Evolutionary conservation across 2,329 filamentous ascomycete genomes (phyloP).

Genomic region (Fusarium circinatum): DNA sequence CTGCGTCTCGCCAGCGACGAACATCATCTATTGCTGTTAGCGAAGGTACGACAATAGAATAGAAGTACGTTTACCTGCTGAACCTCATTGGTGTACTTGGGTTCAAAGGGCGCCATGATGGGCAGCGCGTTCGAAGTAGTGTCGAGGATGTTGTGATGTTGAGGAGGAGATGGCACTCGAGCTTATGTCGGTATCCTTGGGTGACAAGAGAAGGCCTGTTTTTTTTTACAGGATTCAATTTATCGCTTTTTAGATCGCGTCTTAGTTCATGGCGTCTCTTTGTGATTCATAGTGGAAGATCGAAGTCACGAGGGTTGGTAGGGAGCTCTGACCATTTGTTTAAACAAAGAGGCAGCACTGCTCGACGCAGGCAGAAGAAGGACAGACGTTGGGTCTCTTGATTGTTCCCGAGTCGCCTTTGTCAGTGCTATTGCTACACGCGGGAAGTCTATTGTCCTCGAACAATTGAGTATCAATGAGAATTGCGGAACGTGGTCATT

Average conservation of each 20-base stretch:
- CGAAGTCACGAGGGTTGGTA: not conserved
- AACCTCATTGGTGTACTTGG: conserved; percentile 14
- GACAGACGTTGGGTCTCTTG: conserved; percentile 18
- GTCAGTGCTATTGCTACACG: not conserved
- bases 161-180: too few species aligned
- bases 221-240: rapidly evolving
- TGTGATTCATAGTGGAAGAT: not conserved
- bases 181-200: not conserved
- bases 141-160: not conserved
- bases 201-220: too few species aligned
- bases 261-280: not conserved
- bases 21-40: conserved; percentile 28
- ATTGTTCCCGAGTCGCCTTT: not conserved
- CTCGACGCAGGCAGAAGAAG: not conserved
- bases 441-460: not conserved
- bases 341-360: not conserved
- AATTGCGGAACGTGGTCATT: conserved; percentile 57
- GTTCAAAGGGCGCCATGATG: not conserved
- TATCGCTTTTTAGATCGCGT: not conserved
- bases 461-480: not conserved
- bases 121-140: too few species aligned
- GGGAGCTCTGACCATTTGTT: not conserved
- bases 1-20: conserved; percentile 25
- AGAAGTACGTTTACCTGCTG: not conserved
- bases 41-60: rapidly evolving